A percentile compares a stretch with the other conserved stretches of the same genome.
Evolutionary conservation across 345 rosid species (phyloP).

Genomic region (Salix arbutifolia): DNA sequence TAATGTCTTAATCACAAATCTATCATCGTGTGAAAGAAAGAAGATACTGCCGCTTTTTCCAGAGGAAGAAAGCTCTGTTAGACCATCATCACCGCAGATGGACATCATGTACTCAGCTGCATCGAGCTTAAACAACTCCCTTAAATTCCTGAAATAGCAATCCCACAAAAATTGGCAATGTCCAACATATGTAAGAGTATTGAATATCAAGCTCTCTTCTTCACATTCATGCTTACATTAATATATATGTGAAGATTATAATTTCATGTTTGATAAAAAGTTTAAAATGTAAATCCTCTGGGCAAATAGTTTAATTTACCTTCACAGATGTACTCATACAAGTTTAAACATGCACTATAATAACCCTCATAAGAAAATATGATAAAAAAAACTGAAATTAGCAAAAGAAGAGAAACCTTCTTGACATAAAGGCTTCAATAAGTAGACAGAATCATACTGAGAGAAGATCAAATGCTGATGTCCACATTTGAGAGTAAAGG

Average conservation of each 20-base stretch:
- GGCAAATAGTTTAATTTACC: neutral
- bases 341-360: neutral
- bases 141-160: constrained; percentile 61
- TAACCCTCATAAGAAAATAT: neutral
- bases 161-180: constrained; percentile 5
- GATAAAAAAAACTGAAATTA: neutral
- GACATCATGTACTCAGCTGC: constrained; percentile 99
- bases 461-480: neutral
- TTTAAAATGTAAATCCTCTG: neutral
- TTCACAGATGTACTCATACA: neutral
- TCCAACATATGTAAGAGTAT: neutral
- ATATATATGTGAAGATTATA: no score
- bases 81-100: constrained; percentile 92
- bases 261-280: no score
- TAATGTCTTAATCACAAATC: constrained; percentile 91
- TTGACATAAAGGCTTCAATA: neutral
- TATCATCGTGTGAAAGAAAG: constrained; percentile 81
- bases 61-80: constrained; percentile 71
- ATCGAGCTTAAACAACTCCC: constrained; percentile 96
- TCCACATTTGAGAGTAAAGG: neutral
- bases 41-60: constrained; percentile 98
- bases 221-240: no score
- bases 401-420: neutral
- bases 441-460: neutral
- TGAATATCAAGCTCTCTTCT: no score